Percentiles rank a stretch among this genome's conserved stretches.
phyloP scores from a whole-genome alignment of 116 monocot genomes.

The Thalassia testudinum region DNA sequence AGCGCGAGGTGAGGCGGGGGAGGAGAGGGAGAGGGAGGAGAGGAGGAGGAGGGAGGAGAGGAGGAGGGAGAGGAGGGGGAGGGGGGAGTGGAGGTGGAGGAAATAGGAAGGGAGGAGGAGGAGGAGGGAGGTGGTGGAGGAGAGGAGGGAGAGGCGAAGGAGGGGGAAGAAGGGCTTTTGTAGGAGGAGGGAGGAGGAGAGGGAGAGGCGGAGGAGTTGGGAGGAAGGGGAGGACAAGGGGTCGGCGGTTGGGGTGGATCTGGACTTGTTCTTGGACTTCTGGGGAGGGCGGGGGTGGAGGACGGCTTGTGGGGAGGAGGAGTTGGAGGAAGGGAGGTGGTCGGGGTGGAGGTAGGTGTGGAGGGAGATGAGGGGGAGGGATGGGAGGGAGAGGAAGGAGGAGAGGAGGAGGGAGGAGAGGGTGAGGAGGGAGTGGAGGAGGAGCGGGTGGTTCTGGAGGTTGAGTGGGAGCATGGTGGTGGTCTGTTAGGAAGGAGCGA shows the following conservation, averaged over 20 bases:
- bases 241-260: conserved; percentile 7
- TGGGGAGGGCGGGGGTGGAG: conserved; percentile 19
- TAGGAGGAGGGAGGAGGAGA: conserved; percentile 35
- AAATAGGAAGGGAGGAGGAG: conserved; percentile 13
- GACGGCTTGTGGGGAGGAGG: conserved; percentile 21
- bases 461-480: neutral
- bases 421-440: neutral
- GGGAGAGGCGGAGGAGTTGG: conserved; percentile 64
- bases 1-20: conserved; percentile 17
- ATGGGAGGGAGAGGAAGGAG: conserved; percentile 26
- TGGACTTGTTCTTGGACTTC: conserved; percentile 6
- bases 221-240: conserved; percentile 49
- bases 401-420: conserved; percentile 10
- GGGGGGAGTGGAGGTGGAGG: neutral
- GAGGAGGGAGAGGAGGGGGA: conserved; percentile 7
- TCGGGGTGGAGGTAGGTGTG: conserved; percentile 74
- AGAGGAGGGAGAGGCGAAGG: conserved; percentile 19
- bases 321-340: conserved; percentile 11
- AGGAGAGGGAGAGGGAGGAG: conserved; percentile 21
- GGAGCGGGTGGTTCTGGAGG: neutral
- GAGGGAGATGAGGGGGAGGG: conserved; percentile 33
- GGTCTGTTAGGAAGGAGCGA: too few species aligned
- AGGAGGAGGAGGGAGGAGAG: conserved; percentile 8
- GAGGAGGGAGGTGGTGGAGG: conserved; percentile 13
- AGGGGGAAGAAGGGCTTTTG: conserved; percentile 30